Evolutionary conservation across 352 stramenopile species (phyloP).

Genomic region (Halophytophthora batemanensis): DNA sequence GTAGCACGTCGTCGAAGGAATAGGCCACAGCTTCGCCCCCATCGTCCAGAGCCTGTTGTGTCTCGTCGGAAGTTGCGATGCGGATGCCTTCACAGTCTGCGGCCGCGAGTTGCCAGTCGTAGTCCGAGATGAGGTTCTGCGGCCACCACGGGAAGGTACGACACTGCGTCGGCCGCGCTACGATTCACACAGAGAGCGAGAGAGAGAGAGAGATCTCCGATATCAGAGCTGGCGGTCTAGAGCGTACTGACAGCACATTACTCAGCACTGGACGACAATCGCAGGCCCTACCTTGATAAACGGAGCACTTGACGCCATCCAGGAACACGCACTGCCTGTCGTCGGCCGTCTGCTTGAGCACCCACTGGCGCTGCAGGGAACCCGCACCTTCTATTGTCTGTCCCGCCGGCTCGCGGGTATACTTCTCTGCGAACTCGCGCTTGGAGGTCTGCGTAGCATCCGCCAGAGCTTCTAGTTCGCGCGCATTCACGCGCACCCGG

Average conservation of each 20-base stretch:
- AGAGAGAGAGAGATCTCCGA: neutral
- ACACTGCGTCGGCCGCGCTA: constrained; percentile 73
- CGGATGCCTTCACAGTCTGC: constrained; percentile 64
- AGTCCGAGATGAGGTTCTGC: constrained; percentile 70
- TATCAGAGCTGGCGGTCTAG: neutral
- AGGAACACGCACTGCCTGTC: constrained; percentile 68
- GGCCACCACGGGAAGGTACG: constrained; percentile 83
- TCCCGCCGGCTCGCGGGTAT: constrained; percentile 16
- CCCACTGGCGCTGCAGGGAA: constrained; percentile 25
- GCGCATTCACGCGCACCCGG: constrained; percentile 61
- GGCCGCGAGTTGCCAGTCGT: constrained; percentile 72
- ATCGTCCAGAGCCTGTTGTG: neutral
- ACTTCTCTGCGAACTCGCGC: constrained; percentile 32
- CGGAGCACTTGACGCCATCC: constrained; percentile 56
- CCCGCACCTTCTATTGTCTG: constrained; percentile 15
- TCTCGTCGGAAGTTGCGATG: neutral
- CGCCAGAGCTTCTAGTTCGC: constrained; percentile 50
- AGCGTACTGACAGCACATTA: neutral
- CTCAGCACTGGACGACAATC: neutral
- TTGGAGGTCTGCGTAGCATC: constrained; percentile 26
- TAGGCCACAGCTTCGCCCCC: constrained; percentile 8
- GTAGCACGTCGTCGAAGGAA: constrained; percentile 54
- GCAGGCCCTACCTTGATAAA: constrained; percentile 47
- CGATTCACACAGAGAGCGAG: constrained; percentile 2
- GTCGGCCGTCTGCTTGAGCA: constrained; percentile 47